These are phyloP conservation scores for Gnetum montanum DNA, from an alignment of 75 land plant genomes.

Conservation along the genomic window DNA sequence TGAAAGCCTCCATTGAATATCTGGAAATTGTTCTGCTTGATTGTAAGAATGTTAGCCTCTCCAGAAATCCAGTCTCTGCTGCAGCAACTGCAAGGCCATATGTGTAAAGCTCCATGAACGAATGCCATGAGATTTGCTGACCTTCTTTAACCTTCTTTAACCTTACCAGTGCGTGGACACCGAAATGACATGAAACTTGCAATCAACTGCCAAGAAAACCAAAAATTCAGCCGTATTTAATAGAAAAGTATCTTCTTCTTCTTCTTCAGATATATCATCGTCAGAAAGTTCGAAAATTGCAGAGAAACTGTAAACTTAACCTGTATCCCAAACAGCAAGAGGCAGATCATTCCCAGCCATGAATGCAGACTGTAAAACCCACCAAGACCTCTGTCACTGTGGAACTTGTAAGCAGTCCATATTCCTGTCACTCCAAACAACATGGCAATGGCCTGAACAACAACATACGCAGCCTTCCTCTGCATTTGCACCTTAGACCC, in stretches of 20 bases:
- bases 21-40: slow-evolving; percentile 17
- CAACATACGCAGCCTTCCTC: slow-evolving; percentile 72
- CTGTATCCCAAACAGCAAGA: slow-evolving; percentile 72
- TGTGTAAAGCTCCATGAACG: slow-evolving; percentile 59
- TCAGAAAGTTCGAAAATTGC: no score
- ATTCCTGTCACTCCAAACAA: slow-evolving; percentile 60
- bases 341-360: slow-evolving; percentile 82
- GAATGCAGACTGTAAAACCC: slow-evolving; percentile 98
- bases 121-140: slow-evolving; percentile 63
- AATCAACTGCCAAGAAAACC: slow-evolving; percentile 55
- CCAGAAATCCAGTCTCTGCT: slow-evolving; percentile 79
- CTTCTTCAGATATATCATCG: no score
- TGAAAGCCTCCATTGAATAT: slow-evolving; percentile 31
- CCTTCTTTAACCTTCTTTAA: no score
- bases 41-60: slow-evolving; percentile 63
- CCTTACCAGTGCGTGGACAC: slow-evolving; percentile 37
- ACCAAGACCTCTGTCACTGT: slow-evolving; percentile 69
- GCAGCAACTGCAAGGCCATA: slow-evolving; percentile 55
- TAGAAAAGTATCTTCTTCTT: no score
- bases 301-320: no score
- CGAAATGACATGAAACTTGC: slow-evolving; percentile 53
- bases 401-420: slow-evolving; percentile 82
- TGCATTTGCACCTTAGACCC: slow-evolving; percentile 51
- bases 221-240: no score
- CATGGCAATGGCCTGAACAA: slow-evolving; percentile 64